Evolutionary conservation across 2,329 filamentous ascomycete genomes (phyloP).

Genomic region (Fusarium ramigenum): DNA sequence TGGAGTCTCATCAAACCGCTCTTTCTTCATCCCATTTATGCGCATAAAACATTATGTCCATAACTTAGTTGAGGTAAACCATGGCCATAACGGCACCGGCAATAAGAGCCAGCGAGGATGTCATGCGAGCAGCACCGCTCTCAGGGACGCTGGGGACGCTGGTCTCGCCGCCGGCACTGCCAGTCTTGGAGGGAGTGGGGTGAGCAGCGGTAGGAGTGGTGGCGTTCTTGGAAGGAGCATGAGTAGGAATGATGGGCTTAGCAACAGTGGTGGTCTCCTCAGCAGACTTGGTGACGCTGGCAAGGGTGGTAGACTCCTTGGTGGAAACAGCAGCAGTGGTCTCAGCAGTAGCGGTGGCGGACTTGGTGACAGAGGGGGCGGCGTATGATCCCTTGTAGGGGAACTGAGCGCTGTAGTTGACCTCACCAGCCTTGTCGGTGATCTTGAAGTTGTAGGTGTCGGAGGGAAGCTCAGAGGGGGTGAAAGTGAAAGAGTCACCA

Average conservation of each 20-base stretch:
- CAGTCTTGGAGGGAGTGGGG: conserved; percentile 20
- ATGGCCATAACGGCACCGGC: conserved; percentile 48
- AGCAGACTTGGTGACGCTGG: conserved; percentile 29
- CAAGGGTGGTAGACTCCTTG: conserved; percentile 30
- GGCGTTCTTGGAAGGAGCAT: conserved; percentile 21
- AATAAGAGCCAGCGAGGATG: conserved; percentile 47
- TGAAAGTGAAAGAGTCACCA: conserved; percentile 44
- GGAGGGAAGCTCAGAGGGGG: conserved; percentile 40
- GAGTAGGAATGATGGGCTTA: conserved; percentile 29
- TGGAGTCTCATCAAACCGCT: conserved; percentile 39
- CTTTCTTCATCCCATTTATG: conserved; percentile 24
- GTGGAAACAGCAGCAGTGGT: conserved; percentile 22
- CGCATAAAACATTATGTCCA: conserved; percentile 31
- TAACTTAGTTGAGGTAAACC: conserved; percentile 47
- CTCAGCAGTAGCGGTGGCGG: conserved; percentile 9
- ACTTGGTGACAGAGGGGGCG: conserved; percentile 20
- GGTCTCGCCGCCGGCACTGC: conserved; percentile 4
- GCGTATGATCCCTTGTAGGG: conserved; percentile 40
- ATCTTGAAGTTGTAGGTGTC: conserved; percentile 51
- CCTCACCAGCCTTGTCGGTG: conserved; percentile 39
- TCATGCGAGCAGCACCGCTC: conserved; percentile 45
- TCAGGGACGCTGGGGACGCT: conserved; percentile 41
- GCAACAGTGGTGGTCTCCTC: conserved; percentile 20
- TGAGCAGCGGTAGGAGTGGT: conserved; percentile 10
- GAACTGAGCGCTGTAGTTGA: conserved; percentile 50